phyloP scores from a whole-genome alignment of 305 asterid genomes.

The Fraxinus greggii region DNA sequence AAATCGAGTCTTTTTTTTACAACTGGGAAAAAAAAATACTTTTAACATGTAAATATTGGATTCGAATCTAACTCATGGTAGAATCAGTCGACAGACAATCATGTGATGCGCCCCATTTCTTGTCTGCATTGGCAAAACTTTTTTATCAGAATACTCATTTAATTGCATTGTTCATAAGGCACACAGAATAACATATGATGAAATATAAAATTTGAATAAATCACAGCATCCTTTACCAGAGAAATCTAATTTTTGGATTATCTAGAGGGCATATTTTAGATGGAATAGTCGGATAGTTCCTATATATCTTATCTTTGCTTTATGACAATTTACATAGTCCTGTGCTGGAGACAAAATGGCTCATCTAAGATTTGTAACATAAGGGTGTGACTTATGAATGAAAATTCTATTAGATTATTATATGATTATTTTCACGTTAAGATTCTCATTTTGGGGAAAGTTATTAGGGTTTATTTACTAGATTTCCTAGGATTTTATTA shows the following conservation, averaged over 20 bases:
- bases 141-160: background rate
- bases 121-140: constrained; percentile 28
- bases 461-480: background rate
- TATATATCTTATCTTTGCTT: background rate
- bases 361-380: background rate
- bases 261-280: background rate
- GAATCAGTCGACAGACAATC: constrained; percentile 40
- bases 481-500: background rate
- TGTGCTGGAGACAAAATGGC: background rate
- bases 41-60: background rate
- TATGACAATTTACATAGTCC: background rate
- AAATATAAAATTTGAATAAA: background rate
- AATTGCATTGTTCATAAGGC: background rate
- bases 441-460: background rate
- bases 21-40: background rate
- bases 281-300: background rate
- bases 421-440: background rate
- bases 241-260: background rate
- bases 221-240: background rate
- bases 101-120: constrained; percentile 30
- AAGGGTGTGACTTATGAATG: background rate
- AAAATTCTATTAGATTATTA: background rate
- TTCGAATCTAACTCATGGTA: constrained; percentile 34
- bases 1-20: background rate
- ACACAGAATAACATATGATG: background rate